Percentiles rank a stretch among this genome's conserved stretches.
These are phyloP conservation scores for Neurospora sp. DNA, from an alignment of 495 filamentous ascomycete species.

Conservation along the genomic window DNA sequence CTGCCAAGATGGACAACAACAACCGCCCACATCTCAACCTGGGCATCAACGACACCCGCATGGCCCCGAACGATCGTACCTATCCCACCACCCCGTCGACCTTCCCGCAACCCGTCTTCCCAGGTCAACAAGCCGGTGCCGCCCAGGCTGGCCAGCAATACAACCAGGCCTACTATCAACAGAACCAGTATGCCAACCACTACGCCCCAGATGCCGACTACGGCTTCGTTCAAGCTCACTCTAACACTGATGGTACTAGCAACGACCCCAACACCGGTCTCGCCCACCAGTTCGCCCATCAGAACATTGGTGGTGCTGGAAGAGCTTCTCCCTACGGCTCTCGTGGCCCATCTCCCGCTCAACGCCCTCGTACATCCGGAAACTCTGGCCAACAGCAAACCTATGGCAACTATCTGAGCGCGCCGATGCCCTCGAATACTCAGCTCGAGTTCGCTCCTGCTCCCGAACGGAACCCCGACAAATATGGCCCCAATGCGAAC, in stretches of 20 bases:
- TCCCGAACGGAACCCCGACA: constrained; percentile 65
- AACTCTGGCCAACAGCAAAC: constrained; percentile 44
- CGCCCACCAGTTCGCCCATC: constrained; percentile 92
- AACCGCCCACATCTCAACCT: constrained; percentile 68
- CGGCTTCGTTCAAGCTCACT: constrained; percentile 49
- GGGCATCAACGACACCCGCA: constrained; percentile 54
- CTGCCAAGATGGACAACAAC: constrained; percentile 39
- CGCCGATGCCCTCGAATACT: constrained; percentile 45
- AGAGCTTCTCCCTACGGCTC: constrained; percentile 53
- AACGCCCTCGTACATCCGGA: constrained; percentile 71
- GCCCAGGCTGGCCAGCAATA: constrained; percentile 38
- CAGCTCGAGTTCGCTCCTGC: constrained; percentile 44
- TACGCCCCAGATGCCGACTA: constrained; percentile 20
- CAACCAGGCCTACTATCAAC: constrained; percentile 21
- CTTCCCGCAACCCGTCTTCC: constrained; percentile 81
- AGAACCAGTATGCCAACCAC: constrained; percentile 27
- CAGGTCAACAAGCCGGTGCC: constrained; percentile 16
- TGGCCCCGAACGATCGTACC: constrained; percentile 59
- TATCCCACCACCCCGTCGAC: constrained; percentile 97
- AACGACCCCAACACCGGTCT: constrained; percentile 74
- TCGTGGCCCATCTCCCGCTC: constrained; percentile 60
- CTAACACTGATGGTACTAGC: constrained; percentile 40
- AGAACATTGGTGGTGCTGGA: constrained; percentile 70
- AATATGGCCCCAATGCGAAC: constrained; percentile 50
- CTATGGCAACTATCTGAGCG: constrained; percentile 56